Percentiles rank a stretch among this genome's conserved stretches.
Evolutionary conservation across 192 early-diverging fungal genomes (phyloP).

Genomic region (Coemansia sp.): DNA sequence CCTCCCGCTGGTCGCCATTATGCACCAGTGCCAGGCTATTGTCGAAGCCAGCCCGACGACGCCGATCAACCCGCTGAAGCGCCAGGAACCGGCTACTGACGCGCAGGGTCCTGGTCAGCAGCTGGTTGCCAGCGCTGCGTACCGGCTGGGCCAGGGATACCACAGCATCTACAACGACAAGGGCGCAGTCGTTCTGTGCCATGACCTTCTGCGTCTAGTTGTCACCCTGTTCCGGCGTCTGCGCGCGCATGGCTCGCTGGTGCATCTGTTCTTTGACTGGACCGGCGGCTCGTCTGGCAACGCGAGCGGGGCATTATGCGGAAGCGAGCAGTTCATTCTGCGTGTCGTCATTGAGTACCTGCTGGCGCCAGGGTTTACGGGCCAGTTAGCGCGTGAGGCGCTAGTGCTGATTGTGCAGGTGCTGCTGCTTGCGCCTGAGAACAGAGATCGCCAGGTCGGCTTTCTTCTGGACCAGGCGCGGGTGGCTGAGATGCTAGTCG

Average conservation of each 20-base stretch:
- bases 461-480: constrained; percentile 46
- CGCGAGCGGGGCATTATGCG: constrained; percentile 19
- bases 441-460: constrained; percentile 18
- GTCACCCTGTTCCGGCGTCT: constrained; percentile 41
- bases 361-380: constrained; percentile 39
- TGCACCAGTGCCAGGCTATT: constrained; percentile 34
- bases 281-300: background rate
- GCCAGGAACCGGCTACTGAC: constrained; percentile 11
- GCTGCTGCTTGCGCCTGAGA: constrained; percentile 37
- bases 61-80: constrained; percentile 17
- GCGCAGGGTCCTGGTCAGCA: too few species aligned
- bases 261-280: constrained; percentile 52
- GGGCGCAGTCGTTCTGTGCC: constrained; percentile 21
- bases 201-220: constrained; percentile 38
- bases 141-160: constrained; percentile 30
- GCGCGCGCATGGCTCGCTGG: constrained; percentile 36
- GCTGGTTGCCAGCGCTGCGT: constrained; percentile 10
- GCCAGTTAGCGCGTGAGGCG: constrained; percentile 47
- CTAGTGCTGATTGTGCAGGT: constrained; percentile 46
- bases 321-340: constrained; percentile 46
- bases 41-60: constrained; percentile 37
- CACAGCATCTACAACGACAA: constrained; percentile 30
- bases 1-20: constrained; percentile 43
- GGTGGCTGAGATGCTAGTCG: constrained; percentile 36
- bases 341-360: constrained; percentile 45